These are phyloP conservation scores for Butyriboletus appendiculatus DNA, from an alignment of 1,284 basidiomycete species.

Conservation along the genomic window DNA sequence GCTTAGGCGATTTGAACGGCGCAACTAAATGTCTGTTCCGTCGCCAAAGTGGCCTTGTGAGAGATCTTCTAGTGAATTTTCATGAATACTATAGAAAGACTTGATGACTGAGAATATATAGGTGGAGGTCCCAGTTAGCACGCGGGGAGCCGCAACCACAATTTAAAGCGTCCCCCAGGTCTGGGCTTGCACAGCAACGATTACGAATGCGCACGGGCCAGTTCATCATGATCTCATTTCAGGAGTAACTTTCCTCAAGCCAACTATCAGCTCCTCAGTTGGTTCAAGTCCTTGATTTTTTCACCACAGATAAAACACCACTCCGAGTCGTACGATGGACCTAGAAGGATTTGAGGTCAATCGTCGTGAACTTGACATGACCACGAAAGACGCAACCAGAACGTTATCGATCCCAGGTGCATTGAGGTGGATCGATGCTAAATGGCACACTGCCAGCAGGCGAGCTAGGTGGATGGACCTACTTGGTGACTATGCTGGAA, in stretches of 20 bases:
- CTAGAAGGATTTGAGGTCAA: constrained; percentile 33
- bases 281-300: background rate
- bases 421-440: constrained; percentile 34
- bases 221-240: background rate
- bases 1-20: background rate
- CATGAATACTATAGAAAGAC: background rate
- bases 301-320: background rate
- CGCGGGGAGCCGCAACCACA: background rate
- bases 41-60: constrained; percentile 6
- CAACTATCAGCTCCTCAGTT: background rate
- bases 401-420: constrained; percentile 21
- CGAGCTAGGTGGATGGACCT: constrained; percentile 65
- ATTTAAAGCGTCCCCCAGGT: no score
- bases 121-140: background rate
- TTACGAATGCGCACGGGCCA: constrained; percentile 19
- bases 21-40: background rate
- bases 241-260: background rate
- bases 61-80: background rate
- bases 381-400: background rate
- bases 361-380: background rate
- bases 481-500: constrained; percentile 68
- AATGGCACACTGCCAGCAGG: constrained; percentile 43
- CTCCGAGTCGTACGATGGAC: constrained; percentile 30
- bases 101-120: background rate
- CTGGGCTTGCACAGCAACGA: constrained; percentile 7